Evolutionary conservation across 1,139 yeast genomes (phyloP), one percentile per base, ranked within the genome.

Genomic region (Scheffersomyces illinoinensis): DNA sequence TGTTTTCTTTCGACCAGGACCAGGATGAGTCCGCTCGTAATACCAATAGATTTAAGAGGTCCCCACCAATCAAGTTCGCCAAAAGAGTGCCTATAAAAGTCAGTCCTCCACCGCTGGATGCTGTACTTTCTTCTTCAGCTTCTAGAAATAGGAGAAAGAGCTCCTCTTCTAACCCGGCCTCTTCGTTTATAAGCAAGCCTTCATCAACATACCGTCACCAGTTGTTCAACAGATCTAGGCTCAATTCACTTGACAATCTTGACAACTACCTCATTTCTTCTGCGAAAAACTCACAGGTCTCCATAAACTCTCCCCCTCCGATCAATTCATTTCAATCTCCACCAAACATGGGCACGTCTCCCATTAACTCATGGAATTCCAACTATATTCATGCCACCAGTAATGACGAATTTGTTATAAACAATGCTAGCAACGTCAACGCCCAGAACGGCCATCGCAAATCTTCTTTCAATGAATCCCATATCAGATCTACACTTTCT

Each of bases 1-100:
- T 81, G 53, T 82, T 84, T 68, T 69, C 77, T 39, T 79, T 84
- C 65, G 87, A 84, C 58, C 77, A 78, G 52, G 85, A 83, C 54
- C 74, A 64, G 19, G 51, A 59, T 17, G n/a, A 14, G 8, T 20
- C 51, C 10, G 50, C n/a, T 19, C 8, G 26, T 10, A 48, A 48
- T 8, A 66, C 58, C 23, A 53, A 61, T 46, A 65, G 64, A 57
- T 61, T 64, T 60, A 70, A 69, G 65, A 62, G 66, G 50, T 71
- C 79, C 2, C 81, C 80, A 5, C 82, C 83, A 0, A 71, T 79
- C 56, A 74, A 76, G 59, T 80, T 81, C 62, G 85, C 85, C 55
- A 74, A 79, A 57, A 65, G 84, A 51, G 84, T 81, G 2, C 85
- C 84, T 1, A 61, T 76, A 50, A 79, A 77, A 59, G 62, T 77